Evolutionary conservation across 192 early-diverging fungal species (phyloP).

Genomic region (Dimargaris xerosporica): DNA sequence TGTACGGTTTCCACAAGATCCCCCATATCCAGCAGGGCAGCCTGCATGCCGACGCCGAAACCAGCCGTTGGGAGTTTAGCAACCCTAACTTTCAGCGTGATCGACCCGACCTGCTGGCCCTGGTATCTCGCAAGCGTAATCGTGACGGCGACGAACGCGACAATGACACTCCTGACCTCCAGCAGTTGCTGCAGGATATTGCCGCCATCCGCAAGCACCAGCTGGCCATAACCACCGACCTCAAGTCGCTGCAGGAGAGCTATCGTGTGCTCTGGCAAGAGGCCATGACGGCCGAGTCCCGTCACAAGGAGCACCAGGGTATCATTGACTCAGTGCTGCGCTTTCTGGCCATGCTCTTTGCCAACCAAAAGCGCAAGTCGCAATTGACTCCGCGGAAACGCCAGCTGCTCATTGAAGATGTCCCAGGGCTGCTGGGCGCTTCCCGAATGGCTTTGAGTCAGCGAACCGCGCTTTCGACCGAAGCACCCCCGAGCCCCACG

Average conservation of each 20-base stretch:
- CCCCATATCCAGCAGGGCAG: neutral
- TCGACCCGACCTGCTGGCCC: slow-evolving; percentile 34
- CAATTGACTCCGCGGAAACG: slow-evolving; percentile 25
- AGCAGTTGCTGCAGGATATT: slow-evolving; percentile 53
- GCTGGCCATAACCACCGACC: slow-evolving; percentile 66
- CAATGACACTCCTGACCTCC: slow-evolving; percentile 32
- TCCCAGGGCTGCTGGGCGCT: neutral
- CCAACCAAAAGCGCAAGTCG: slow-evolving; percentile 25
- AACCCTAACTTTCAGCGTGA: slow-evolving; percentile 48
- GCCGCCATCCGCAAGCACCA: slow-evolving; percentile 83
- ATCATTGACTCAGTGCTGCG: slow-evolving; percentile 86
- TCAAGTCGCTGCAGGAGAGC: slow-evolving; percentile 76
- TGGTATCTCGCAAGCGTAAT: slow-evolving; percentile 55
- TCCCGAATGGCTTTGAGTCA: too few relatives aligned
- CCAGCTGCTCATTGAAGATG: slow-evolving; percentile 17
- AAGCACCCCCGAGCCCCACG: too few relatives aligned
- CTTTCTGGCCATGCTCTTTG: slow-evolving; percentile 79
- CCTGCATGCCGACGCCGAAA: slow-evolving; percentile 1
- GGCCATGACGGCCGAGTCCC: slow-evolving; percentile 49
- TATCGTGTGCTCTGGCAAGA: slow-evolving; percentile 85
- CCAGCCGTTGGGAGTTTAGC: slow-evolving; percentile 39
- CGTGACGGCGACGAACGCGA: slow-evolving; percentile 18
- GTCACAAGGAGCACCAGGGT: slow-evolving; percentile 75
- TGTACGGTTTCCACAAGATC: slow-evolving; percentile 66
- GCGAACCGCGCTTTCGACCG: too few relatives aligned